These are phyloP conservation scores for Dactylonectria macrodidyma DNA, from an alignment of 2,329 filamentous ascomycete species.

Conservation along the genomic window DNA sequence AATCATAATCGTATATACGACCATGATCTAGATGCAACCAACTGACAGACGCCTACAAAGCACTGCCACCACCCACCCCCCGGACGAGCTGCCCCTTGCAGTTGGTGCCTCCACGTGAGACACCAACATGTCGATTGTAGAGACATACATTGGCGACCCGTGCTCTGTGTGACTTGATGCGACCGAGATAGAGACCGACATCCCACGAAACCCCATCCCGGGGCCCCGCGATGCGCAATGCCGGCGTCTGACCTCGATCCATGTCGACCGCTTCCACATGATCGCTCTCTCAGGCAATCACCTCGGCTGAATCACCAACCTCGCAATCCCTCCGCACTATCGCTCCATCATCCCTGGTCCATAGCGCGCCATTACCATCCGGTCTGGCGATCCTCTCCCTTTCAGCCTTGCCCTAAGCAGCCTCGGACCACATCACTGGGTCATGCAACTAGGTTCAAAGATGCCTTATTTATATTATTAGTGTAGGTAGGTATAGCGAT, in stretches of 20 bases:
- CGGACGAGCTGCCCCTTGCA: conserved; percentile 27
- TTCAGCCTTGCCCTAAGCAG: background rate
- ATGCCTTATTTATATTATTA: conserved; percentile 29
- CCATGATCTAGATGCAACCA: background rate
- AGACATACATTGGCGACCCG: background rate
- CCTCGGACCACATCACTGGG: background rate
- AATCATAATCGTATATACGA: background rate
- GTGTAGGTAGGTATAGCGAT: conserved; percentile 15
- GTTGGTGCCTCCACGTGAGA: conserved; percentile 9
- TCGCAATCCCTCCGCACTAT: conserved; percentile 6
- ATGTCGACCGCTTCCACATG: conserved; percentile 27
- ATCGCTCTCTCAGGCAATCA: conserved; percentile 21
- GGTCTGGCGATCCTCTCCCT: background rate
- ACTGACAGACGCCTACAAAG: background rate
- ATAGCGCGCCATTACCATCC: background rate
- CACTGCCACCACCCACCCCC: background rate
- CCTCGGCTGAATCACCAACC: conserved; percentile 26
- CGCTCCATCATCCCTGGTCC: conserved; percentile 1
- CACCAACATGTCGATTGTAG: background rate
- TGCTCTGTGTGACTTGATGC: background rate
- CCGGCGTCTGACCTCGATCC: background rate
- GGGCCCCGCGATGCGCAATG: conserved; percentile 16
- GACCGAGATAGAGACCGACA: background rate
- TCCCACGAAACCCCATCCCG: conserved; percentile 4
- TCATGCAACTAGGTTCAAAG: background rate